Conservation (phyloP, 2,329 filamentous ascomycete species). For the Aspergillus clavatus region DNA sequence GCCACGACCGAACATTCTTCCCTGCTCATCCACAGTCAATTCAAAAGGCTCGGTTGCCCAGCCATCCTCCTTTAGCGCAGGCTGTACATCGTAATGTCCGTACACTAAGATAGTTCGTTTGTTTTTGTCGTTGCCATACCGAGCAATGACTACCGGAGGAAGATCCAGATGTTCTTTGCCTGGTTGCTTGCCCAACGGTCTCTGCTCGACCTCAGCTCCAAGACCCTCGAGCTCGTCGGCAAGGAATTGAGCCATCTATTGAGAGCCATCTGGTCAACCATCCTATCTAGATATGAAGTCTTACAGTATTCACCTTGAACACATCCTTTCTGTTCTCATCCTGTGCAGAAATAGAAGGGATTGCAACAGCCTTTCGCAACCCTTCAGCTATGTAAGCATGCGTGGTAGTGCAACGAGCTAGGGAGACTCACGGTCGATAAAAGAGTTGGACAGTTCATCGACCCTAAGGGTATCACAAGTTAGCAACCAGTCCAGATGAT, state of each 20-base stretch:
- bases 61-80: conserved; percentile 85
- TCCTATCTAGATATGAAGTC: background rate
- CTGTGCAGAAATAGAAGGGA: conserved; percentile 91
- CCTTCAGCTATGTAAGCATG: conserved; percentile 28
- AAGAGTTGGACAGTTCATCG: conserved; percentile 69
- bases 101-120: conserved; percentile 97
- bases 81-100: conserved; percentile 98
- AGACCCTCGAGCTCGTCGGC: conserved; percentile 74
- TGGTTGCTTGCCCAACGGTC: conserved; percentile 84
- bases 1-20: conserved; percentile 92
- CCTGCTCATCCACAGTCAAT: conserved; percentile 80
- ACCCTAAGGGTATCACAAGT: conserved; percentile 45
- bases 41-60: conserved; percentile 95
- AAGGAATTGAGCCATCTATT: conserved; percentile 84
- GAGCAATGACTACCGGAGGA: conserved; percentile 84
- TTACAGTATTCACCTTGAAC: conserved; percentile 56
- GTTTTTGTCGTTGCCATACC: conserved; percentile 85
- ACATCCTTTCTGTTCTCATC: conserved; percentile 86
- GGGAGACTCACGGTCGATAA: conserved; percentile 66
- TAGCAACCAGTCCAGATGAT: conserved; percentile 5
- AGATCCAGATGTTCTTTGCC: conserved; percentile 86
- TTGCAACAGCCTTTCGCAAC: conserved; percentile 86
- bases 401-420: conserved; percentile 2
- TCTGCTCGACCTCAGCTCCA: conserved; percentile 81
- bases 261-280: conserved; percentile 1